phyloP scores from a whole-genome alignment of 352 stramenopile species.

The Globisporangium okanoganense region DNA sequence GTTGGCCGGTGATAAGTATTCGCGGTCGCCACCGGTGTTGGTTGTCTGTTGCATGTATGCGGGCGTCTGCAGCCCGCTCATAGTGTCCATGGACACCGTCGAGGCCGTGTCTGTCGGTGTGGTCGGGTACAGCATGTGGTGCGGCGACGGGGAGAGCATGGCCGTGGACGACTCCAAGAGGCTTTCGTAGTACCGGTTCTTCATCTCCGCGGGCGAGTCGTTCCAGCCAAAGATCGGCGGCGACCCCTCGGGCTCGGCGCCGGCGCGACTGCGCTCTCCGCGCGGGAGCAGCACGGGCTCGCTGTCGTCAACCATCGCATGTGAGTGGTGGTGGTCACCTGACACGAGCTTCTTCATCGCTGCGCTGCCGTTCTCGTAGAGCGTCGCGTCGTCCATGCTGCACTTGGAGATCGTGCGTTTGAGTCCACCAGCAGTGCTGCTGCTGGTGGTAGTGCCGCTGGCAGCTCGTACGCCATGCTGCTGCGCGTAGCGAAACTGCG shows the following conservation, averaged over 20 bases:
- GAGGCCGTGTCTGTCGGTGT: conserved; percentile 12
- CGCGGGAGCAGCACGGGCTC: conserved; percentile 50
- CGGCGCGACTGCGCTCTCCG: conserved; percentile 7
- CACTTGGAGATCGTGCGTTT: conserved; percentile 83
- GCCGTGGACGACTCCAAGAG: conserved; percentile 25
- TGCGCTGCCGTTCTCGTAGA: conserved; percentile 19
- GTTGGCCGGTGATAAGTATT: conserved; percentile 39
- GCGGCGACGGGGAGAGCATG: conserved; percentile 32
- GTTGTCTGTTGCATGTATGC: not conserved
- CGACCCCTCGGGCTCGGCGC: conserved; percentile 33
- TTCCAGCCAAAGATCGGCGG: conserved; percentile 29
- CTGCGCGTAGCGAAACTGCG: conserved; percentile 2
- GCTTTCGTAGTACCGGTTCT: conserved; percentile 35
- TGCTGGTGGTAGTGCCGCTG: not conserved
- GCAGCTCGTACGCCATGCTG: not conserved
- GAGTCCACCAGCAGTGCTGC: too few species aligned
- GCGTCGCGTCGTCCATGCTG: conserved; percentile 34
- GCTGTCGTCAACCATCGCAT: conserved; percentile 14
- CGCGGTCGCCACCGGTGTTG: conserved; percentile 13
- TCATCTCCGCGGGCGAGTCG: conserved; percentile 20
- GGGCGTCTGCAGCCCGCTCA: conserved; percentile 7
- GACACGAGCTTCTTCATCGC: conserved; percentile 44
- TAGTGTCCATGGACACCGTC: conserved; percentile 20
- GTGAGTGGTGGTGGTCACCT: not conserved
- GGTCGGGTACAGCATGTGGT: conserved; percentile 25